Base-by-base conservation (phyloP, 352 stramenopile genomes). In the Phytopythium boreale region DNA sequence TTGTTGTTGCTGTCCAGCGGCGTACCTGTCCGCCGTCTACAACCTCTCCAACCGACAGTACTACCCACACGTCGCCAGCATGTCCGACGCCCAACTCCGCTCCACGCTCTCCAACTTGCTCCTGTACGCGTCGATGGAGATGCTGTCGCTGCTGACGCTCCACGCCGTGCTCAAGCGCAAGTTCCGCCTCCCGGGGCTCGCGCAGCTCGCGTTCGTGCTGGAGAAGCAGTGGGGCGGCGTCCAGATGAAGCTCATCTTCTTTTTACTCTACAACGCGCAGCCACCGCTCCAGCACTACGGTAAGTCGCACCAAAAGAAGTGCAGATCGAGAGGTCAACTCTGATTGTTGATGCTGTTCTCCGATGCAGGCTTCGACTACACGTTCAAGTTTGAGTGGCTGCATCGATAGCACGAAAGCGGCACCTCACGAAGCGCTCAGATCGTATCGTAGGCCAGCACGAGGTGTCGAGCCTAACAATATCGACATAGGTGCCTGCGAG, bases 361-460 rank as follows among this genome's bases (percentile, higher is more conserved):
- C 15, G 9, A 17, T 53, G 8, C 46, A 72, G 67, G 64, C 14
- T 69, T 56, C 22, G 73, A 80, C 58, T 78, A 73, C 57, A 72
- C 63, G 29, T 80, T 80, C 55, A 58, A 74, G 64, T 77, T 80
- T 52, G 59, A 50, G n/a, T 77, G 72, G 72, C 57, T 80, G 29
- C 20, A 37, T 15, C 61, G 64, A 22, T 59, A 61, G 17, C n/a
- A n/a, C 11, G 15, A 20, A 31, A 24, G 7, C 19, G 19, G 8
- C 43, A 37, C 19, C 10, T 39, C 7, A 4, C 10, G 17, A 46
- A 8, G 41, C 41, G 17, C 15, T 39, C 15, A 46, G 12, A 20
- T n/a, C 12, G 39, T 10, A 14, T 14, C 2, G 10, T 2, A 3
- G 10, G 11, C 34, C 34, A 14, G 10, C 11, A 39, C 11, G 34